Conservation (phyloP, 257 asterid genomes). For the Solanum clarkiae region DNA sequence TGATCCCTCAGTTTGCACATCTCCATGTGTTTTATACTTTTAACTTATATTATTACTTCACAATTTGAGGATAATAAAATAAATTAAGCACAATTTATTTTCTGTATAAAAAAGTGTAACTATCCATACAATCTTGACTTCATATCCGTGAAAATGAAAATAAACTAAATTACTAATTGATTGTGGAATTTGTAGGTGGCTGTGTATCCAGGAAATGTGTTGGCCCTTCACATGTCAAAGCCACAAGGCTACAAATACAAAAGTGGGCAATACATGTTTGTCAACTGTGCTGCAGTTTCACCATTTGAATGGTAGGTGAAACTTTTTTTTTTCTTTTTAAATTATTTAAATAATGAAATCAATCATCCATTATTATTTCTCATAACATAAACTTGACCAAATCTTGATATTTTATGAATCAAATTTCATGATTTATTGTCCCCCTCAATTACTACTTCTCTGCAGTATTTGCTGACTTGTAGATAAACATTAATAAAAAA, state of each 20-base stretch:
- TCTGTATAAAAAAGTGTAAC: neutral
- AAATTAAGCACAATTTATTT: neutral
- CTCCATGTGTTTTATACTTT: neutral
- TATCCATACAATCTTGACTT: neutral
- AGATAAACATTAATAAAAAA: neutral
- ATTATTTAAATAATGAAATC: neutral
- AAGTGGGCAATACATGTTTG: conserved; percentile 84
- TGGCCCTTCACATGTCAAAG: conserved; percentile 79
- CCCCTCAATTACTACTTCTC: neutral
- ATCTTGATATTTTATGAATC: neutral
- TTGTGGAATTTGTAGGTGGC: conserved; percentile 45
- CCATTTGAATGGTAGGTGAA: conserved; percentile 79
- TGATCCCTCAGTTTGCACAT: neutral
- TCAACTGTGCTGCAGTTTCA: conserved; percentile 86
- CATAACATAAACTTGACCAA: neutral
- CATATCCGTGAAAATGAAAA: neutral
- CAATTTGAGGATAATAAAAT: neutral
- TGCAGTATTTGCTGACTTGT: neutral
- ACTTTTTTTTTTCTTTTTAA: neutral
- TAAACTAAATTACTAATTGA: neutral
- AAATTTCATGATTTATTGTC: neutral
- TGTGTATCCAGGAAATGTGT: conserved; percentile 71
- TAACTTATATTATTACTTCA: neutral
- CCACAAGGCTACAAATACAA: conserved; percentile 79
- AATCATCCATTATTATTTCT: neutral